A percentile compares a stretch with the other conserved stretches of the same genome.
Conservation (phyloP, 2,329 filamentous ascomycete species). For the Pezicula rhizophila region DNA sequence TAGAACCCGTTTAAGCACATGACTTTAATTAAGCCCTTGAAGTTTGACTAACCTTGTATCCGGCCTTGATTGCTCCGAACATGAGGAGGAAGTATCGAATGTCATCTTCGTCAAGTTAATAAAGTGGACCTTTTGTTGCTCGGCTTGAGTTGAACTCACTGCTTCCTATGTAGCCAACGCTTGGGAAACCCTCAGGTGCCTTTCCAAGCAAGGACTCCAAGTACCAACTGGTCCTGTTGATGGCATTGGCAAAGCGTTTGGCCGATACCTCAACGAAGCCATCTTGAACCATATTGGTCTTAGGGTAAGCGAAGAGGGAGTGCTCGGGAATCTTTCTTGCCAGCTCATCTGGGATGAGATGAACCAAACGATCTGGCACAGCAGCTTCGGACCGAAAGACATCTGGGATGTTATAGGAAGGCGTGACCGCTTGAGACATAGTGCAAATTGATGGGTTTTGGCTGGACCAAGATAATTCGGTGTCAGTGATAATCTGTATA, state of each 20-base stretch:
- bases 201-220: constrained; percentile 10
- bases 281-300: constrained; percentile 11
- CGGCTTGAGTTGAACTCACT: not conserved
- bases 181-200: constrained; percentile 4
- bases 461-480: not conserved
- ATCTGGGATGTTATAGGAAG: constrained; percentile 3
- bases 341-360: constrained; percentile 16
- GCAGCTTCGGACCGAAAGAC: constrained; percentile 4
- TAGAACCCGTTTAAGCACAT: constrained; percentile 6
- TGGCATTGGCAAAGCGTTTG: constrained; percentile 13
- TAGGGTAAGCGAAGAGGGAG: constrained; percentile 15
- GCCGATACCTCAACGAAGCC: constrained; percentile 17
- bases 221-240: constrained; percentile 17
- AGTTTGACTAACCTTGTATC: constrained; percentile 26
- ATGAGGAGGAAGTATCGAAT: constrained; percentile 13
- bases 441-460: not conserved
- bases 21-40: not conserved
- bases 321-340: constrained; percentile 12
- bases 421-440: constrained; percentile 10
- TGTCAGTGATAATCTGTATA: not conserved
- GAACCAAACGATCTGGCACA: constrained; percentile 11
- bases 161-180: constrained; percentile 7
- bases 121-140: not conserved
- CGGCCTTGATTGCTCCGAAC: constrained; percentile 28
- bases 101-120: constrained; percentile 30